These are phyloP conservation scores for Lasiodiplodia hormozganensis DNA, from an alignment of 2,329 filamentous ascomycete genomes.

Conservation along the genomic window DNA sequence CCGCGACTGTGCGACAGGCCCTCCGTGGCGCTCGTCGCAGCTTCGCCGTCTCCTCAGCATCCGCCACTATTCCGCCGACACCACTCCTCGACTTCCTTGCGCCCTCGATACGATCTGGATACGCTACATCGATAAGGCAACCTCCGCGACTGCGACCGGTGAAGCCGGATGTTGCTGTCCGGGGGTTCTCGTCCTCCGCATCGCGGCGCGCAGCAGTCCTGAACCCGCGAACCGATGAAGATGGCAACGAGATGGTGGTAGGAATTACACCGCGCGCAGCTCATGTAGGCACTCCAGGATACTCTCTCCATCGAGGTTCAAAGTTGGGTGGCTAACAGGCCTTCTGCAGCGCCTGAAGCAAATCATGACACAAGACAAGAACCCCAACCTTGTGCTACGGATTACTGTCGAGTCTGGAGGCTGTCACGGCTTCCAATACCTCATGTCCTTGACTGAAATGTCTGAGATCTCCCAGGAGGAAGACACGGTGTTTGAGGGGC, in stretches of 20 bases:
- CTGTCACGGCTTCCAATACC: slow-evolving; percentile 97
- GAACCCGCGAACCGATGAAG: slow-evolving; percentile 81
- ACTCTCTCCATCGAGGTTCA: too few relatives aligned
- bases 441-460: slow-evolving; percentile 79
- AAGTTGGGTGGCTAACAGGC: neutral
- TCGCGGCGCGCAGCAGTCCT: slow-evolving; percentile 48
- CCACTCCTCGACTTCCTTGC: slow-evolving; percentile 12
- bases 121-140: neutral
- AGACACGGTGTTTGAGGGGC: slow-evolving; percentile 84
- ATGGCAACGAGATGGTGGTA: slow-evolving; percentile 83
- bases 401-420: slow-evolving; percentile 92
- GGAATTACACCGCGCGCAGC: slow-evolving; percentile 85
- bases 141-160: neutral
- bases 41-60: slow-evolving; percentile 9
- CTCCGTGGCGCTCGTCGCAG: slow-evolving; percentile 10
- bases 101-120: neutral
- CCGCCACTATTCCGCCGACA: slow-evolving; percentile 16
- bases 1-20: neutral
- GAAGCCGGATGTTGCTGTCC: neutral
- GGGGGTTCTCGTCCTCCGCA: slow-evolving; percentile 8
- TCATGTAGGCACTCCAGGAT: slow-evolving; percentile 61
- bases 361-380: slow-evolving; percentile 61
- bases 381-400: slow-evolving; percentile 84
- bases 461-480: slow-evolving; percentile 67
- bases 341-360: slow-evolving; percentile 68